A percentile compares a stretch with the other conserved stretches of the same genome.
Evolutionary conservation across 225 moss, liverwort and hornwort species (phyloP).

Genomic region (Bryoerythrophyllum caledonicum): DNA sequence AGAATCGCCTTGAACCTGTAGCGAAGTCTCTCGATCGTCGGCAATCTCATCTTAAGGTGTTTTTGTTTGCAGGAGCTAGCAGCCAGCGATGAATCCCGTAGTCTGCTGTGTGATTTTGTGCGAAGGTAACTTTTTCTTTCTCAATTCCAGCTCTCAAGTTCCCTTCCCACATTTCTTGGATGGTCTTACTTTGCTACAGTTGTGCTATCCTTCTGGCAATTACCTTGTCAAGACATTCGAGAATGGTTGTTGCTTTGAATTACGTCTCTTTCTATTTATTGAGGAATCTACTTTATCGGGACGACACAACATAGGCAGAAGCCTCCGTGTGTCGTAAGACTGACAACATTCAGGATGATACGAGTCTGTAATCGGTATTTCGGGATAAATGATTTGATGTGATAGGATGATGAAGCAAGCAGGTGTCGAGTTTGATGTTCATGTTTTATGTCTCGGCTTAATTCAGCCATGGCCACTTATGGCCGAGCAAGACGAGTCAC

Average conservation of each 20-base stretch:
- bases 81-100: conserved; percentile 86
- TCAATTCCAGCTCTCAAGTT: conserved; percentile 11
- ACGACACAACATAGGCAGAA: not conserved
- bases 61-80: conserved; percentile 78
- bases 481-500: conserved; percentile 89
- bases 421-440: conserved; percentile 90
- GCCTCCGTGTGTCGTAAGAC: conserved; percentile 16
- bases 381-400: conserved; percentile 25
- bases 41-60: conserved; percentile 6
- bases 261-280: not conserved
- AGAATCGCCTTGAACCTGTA: not conserved
- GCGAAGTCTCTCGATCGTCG: conserved; percentile 4
- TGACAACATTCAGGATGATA: conserved; percentile 21
- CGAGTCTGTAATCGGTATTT: conserved; percentile 12
- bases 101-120: conserved; percentile 82
- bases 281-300: conserved; percentile 1
- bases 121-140: conserved; percentile 58
- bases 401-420: conserved; percentile 98
- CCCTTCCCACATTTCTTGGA: conserved; percentile 9
- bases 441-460: conserved; percentile 91
- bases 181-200: conserved; percentile 19
- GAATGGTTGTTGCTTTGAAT: not conserved
- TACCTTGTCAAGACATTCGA: not conserved
- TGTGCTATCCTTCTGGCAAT: conserved; percentile 14
- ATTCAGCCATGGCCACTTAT: conserved; percentile 98